Base-by-base conservation (phyloP, 768 basidiomycete species). In the Macrocybe gigantea region DNA sequence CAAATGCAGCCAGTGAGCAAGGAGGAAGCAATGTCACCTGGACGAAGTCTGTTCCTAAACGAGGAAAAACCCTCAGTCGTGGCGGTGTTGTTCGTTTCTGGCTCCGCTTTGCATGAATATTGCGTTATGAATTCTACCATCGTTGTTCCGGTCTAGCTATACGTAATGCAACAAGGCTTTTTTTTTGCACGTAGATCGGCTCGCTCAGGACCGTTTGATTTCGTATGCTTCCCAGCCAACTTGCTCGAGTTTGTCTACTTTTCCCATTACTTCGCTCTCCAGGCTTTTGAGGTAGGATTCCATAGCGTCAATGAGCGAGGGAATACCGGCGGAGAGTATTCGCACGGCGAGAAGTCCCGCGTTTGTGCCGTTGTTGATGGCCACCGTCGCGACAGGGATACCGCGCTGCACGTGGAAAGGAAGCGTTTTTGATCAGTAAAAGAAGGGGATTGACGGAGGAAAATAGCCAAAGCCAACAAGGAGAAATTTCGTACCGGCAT, bases 341-440 rank as follows among this genome's bases (percentile, higher is more conserved):
- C 95, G 82, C 5, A 94, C 80, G 0, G 95, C 93, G 10, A 98
- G 78, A 1, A 99, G 69, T 1, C 85, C 96, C 1, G 94, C 96
- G 59, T 98, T 99, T 48, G 82, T 90, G 12, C 88, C 82, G 58
- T 96, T 96, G 64, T 94, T 93, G 63, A 98, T 97, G 0, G 94
- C 95, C 12, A 97, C 93, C 2, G 95, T 97, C 4, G 96, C 96
- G 10, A 95, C 93, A 3, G 96, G 96, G 49, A 98, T 88, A 12
- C 95, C 96, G 34, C 95, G 81, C 94, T 96, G 45, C 46, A 57
- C 47, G 32, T 42, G 22, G 7, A 41, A 13, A 38, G 9, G 22
- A 49, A 15, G 49, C 34, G 29, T 10, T 13, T 33, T 45, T 44
- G 13, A 47, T 49, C 22, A 36, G 22, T 46, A 10, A 44, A 10